These are phyloP conservation scores for Zopfia rhizophila DNA, from an alignment of 2,329 filamentous ascomycete species.

Conservation along the genomic window DNA sequence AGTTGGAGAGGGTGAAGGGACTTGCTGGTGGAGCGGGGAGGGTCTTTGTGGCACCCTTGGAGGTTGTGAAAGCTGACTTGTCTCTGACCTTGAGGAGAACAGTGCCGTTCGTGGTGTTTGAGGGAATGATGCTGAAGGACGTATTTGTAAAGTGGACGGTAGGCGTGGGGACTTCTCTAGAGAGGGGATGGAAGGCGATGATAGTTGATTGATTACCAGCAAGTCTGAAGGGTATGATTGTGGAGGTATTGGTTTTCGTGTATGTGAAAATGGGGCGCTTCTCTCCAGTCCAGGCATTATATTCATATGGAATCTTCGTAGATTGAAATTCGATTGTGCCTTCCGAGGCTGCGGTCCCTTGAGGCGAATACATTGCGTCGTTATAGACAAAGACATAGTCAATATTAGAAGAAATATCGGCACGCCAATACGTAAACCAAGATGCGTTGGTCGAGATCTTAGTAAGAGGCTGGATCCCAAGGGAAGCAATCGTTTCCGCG, in stretches of 20 bases:
- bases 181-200: constrained; percentile 47
- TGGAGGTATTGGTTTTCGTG: constrained; percentile 29
- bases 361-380: constrained; percentile 31
- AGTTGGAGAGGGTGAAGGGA: constrained; percentile 44
- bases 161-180: background rate
- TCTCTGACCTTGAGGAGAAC: constrained; percentile 10
- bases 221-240: constrained; percentile 48
- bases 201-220: constrained; percentile 55
- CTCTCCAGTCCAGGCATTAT: constrained; percentile 58
- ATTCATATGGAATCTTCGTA: constrained; percentile 45
- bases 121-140: constrained; percentile 9
- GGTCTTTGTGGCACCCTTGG: constrained; percentile 15
- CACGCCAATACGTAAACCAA: constrained; percentile 51
- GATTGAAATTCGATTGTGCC: constrained; percentile 24
- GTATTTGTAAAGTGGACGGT: constrained; percentile 1
- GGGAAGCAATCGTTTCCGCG: constrained; percentile 14
- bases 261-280: constrained; percentile 47
- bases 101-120: background rate
- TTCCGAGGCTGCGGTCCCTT: constrained; percentile 14
- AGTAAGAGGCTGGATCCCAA: constrained; percentile 20
- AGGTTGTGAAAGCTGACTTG: constrained; percentile 8
- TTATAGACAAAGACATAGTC: constrained; percentile 57
- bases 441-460: constrained; percentile 19
- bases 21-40: constrained; percentile 23
- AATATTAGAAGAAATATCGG: constrained; percentile 30